Percentiles rank a stretch among this genome's conserved stretches.
These are phyloP conservation scores for Microcyclospora pomicola DNA, from an alignment of 2,329 filamentous ascomycete genomes.

Conservation along the genomic window DNA sequence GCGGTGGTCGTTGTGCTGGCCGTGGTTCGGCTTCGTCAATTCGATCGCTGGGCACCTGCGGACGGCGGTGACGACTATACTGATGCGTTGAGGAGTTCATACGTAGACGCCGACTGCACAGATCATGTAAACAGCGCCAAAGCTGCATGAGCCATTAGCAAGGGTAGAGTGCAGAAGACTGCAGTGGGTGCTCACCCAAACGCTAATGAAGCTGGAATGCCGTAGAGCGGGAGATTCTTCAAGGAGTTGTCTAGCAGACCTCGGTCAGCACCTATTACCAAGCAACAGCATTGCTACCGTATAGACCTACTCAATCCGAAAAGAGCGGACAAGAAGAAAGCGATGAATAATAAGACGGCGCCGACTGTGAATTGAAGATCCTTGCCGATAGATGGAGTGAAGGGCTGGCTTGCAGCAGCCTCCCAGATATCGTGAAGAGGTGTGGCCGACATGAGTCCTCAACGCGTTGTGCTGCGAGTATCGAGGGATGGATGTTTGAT, in stretches of 20 bases:
- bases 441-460: conserved; percentile 53
- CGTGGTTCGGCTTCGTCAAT: neutral
- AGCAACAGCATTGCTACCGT: neutral
- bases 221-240: conserved; percentile 60
- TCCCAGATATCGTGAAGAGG: conserved; percentile 78
- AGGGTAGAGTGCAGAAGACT: neutral
- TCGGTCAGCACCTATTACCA: too few species aligned
- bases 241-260: conserved; percentile 58
- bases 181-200: conserved; percentile 59
- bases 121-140: conserved; percentile 96
- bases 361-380: conserved; percentile 70
- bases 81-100: conserved; percentile 31
- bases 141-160: conserved; percentile 37
- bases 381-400: conserved; percentile 67
- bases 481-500: neutral
- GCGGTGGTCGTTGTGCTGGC: neutral
- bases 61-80: neutral
- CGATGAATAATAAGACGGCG: conserved; percentile 59
- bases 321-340: conserved; percentile 55
- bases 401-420: conserved; percentile 76
- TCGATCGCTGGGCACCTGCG: neutral
- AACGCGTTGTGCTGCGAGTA: neutral
- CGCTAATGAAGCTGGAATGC: conserved; percentile 73
- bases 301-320: conserved; percentile 66
- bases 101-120: conserved; percentile 98